Base-by-base conservation (phyloP, 1,139 yeast species). In the Geotrichum cucujoidarum region DNA sequence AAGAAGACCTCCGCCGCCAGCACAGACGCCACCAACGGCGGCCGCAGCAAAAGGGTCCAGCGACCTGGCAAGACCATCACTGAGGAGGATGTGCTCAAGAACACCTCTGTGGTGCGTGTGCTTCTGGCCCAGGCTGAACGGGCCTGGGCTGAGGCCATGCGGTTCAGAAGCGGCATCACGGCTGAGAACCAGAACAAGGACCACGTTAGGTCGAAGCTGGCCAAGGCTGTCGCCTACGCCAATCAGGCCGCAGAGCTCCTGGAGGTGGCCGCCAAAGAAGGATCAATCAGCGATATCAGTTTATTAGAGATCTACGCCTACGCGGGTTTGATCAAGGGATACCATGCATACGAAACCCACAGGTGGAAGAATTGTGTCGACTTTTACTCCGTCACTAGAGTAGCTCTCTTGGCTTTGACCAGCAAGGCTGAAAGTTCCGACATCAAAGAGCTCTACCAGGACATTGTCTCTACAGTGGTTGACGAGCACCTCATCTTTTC, bases 401-500 rank as follows among this genome's bases (percentile, higher is more conserved):
- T 85, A 49, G 74, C 77, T 1, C 71, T 85, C 48, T 81, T 53
- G 18, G 55, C 57, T 10, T 25, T 57, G 7, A 33, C 55, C 7
- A 47, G 40, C 20, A 37, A 46, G 24, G 40, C 48, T 5, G 11
- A 30, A 16, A 22, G 39, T n/a, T 25, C 49, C 7, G 56, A 51
- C 7, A 27, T 53, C 8, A 73, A 71, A 45, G 75, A 77, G 21
- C 62, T 80, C 31, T 73, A 78, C 54, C 67, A 70, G 44, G 92
- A 83, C 53, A 64, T 82, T 37, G 65, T 80, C 40, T 81, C 80
- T 43, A 72, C 77, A 6, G 58, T 72, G n/a, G 75, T 87, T 24
- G 94, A 85, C 59, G 89, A 92, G 14, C 74, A 85, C 2, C 71
- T 86, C 56, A 74, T 74, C 44, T 71, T 82, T 54, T 77, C 89